Conservation (phyloP, 495 filamentous ascomycete genomes). For the Chaetomium fimeti region DNA sequence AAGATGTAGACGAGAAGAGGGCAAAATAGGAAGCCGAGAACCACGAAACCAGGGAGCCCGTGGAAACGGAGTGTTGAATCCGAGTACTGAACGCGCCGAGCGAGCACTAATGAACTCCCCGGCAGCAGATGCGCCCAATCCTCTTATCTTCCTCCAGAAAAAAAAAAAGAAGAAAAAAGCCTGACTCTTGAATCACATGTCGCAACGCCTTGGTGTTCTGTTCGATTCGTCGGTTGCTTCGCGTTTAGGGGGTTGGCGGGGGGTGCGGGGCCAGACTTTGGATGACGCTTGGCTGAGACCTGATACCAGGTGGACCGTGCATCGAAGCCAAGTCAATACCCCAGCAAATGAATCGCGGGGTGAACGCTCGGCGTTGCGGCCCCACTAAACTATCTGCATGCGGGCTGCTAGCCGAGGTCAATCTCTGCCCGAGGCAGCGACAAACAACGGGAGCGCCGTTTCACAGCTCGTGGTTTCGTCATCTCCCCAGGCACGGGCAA, state of each 20-base stretch:
- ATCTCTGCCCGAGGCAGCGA: background rate
- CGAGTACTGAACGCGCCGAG: no score
- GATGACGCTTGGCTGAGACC: background rate
- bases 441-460: background rate
- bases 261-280: background rate
- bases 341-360: slow-evolving; percentile 3
- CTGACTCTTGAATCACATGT: no score
- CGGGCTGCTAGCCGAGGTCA: background rate
- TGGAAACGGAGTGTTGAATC: no score
- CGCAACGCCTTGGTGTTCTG: no score
- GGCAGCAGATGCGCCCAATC: background rate
- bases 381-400: background rate
- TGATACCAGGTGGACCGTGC: background rate
- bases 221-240: background rate
- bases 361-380: background rate
- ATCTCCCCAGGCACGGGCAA: no score
- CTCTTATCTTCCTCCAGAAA: no score
- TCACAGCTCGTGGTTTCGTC: background rate
- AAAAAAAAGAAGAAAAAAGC: no score
- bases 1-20: no score
- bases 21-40: background rate
- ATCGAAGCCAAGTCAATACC: slow-evolving; percentile 4
- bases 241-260: no score
- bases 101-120: background rate
- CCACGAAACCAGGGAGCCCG: no score